These are phyloP conservation scores for Clarireedia hainanense DNA, from an alignment of 2,329 filamentous ascomycete species.

Conservation along the genomic window DNA sequence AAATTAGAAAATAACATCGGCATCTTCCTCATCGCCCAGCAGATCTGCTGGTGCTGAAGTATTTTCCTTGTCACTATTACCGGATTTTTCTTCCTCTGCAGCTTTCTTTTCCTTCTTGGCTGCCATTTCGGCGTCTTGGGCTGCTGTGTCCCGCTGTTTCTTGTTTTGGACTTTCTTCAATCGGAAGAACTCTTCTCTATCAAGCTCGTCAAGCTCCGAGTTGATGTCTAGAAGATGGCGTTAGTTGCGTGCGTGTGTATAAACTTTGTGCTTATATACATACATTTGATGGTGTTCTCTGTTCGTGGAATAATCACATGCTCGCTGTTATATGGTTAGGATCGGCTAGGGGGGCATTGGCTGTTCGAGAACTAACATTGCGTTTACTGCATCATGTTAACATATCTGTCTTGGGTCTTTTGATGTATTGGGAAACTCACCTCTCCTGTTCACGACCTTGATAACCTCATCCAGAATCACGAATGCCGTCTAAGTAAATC, in stretches of 20 bases:
- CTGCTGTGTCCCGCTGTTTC: constrained; percentile 70
- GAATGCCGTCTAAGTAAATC: constrained; percentile 65
- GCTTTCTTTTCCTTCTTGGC: constrained; percentile 51
- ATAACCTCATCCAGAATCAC: constrained; percentile 98
- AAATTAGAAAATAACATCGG: constrained; percentile 71
- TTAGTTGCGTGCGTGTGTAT: constrained; percentile 6
- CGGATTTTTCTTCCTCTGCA: constrained; percentile 43
- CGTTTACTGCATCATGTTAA: constrained; percentile 59
- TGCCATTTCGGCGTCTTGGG: constrained; percentile 66
- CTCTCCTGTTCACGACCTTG: constrained; percentile 96
- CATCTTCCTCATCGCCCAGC: constrained; percentile 67
- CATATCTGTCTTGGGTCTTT: constrained; percentile 11
- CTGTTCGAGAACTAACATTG: constrained; percentile 56
- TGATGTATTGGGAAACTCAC: constrained; percentile 36
- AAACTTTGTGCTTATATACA: constrained; percentile 20
- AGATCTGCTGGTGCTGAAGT: constrained; percentile 50
- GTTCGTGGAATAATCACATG: constrained; percentile 96
- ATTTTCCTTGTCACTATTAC: constrained; percentile 32
- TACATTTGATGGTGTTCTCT: constrained; percentile 98
- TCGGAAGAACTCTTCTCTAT: constrained; percentile 96
- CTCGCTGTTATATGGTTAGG: constrained; percentile 44
- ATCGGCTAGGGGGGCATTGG: background rate
- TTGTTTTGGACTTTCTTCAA: constrained; percentile 90
- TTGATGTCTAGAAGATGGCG: constrained; percentile 64
- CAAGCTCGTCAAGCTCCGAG: constrained; percentile 93